Evolutionary conservation across 805 yeast species (phyloP), one percentile per base, ranked within the genome.

Genomic region (Candida silvatica): DNA sequence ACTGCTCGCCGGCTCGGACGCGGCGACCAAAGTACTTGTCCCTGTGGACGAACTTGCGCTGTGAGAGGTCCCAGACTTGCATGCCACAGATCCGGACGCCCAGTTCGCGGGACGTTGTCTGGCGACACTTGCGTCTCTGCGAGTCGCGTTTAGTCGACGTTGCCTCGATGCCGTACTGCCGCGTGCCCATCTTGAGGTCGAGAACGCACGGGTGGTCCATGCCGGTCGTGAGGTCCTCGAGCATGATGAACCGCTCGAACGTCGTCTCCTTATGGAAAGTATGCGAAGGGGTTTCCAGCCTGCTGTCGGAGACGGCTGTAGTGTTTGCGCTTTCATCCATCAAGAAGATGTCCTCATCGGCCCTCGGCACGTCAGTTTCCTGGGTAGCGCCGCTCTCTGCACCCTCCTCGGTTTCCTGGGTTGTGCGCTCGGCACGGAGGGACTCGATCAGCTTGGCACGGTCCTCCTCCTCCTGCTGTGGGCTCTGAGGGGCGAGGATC

Each of bases 141-240:
- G 95, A 84, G 32, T 61, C 53, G 50, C 77, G 80, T 58, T 92
- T 92, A 32, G 75, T 61, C 11, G 60, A 55, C 5, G 69, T 67
- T 0, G 97, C 97, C 43, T 87, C 95, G n/a, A 90, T 80, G 7
- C 99, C 98, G 50, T 92, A 92, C 58, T 92, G 99, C 39, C 99
- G 69, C 0, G 99, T 90, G 1, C 99, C 99, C 97, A 92, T 92
- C 54, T 92, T 92, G 47, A 92, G 65, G 59, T 92, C 99, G 33
- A 92, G 62, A 0, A 90, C 97, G 53, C 96, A 88, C 1, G 98
- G 97, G 43, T 71, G 72, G 20, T 59, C 64, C 77, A 90, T 76
- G 17, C 85, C 84, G 36, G 78, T 70, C 0, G 97, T 92, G 32
- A 92, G 61, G 60, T 92, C 99, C 52, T 94, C 98, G 33, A 92